Evolutionary conservation across 1,284 basidiomycete genomes (phyloP).

Genomic region (Ceratobasidium sp.): DNA sequence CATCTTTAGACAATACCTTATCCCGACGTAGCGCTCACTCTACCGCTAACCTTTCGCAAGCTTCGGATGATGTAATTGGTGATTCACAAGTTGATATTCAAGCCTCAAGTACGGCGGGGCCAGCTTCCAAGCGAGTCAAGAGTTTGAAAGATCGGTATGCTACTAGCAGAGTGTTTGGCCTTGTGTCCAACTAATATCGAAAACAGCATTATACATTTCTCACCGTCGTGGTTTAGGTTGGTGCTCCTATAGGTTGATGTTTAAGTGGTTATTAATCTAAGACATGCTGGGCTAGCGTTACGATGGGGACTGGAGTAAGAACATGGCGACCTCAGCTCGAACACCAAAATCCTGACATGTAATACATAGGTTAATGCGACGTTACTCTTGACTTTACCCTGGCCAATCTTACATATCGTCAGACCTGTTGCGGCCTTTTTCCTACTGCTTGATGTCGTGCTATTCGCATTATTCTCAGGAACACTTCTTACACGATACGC

Average conservation of each 20-base stretch:
- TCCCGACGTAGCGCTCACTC: conserved; percentile 10
- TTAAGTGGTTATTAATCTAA: background rate
- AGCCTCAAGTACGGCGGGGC: background rate
- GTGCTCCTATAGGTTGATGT: too few species aligned
- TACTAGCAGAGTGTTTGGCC: background rate
- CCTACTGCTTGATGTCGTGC: conserved; percentile 16
- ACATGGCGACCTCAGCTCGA: background rate
- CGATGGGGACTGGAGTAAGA: conserved; percentile 34
- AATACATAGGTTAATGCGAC: conserved; percentile 13
- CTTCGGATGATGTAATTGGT: background rate
- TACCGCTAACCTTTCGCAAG: background rate
- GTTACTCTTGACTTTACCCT: conserved; percentile 24
- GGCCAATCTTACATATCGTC: conserved; percentile 32
- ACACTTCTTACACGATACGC: conserved; percentile 23
- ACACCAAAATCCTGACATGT: background rate
- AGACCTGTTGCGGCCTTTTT: conserved; percentile 32
- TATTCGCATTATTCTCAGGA: conserved; percentile 19
- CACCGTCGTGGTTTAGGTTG: conserved; percentile 36
- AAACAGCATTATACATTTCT: conserved; percentile 28
- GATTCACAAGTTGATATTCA: conserved; percentile 7
- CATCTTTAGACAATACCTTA: background rate
- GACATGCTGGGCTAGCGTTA: background rate
- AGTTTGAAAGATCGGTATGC: conserved; percentile 29
- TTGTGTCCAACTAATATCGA: background rate
- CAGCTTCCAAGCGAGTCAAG: background rate